Conservation (phyloP, 805 yeast genomes). For the Nakazawaea molendinolei region DNA sequence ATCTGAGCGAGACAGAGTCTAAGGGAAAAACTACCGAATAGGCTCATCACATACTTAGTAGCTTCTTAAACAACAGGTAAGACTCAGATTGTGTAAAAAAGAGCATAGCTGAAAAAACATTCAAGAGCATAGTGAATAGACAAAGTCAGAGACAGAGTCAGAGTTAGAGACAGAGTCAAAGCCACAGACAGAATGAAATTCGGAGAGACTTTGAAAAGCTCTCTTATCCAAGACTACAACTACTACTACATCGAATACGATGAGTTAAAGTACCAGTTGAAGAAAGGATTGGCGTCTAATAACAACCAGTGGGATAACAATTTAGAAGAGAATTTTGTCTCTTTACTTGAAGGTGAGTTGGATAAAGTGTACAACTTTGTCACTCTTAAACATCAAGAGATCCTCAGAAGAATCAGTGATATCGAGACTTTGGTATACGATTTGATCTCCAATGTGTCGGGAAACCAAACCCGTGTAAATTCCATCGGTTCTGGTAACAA, state of each 20-base stretch:
- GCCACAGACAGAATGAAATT: slow-evolving; percentile 64
- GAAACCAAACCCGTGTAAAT: slow-evolving; percentile 30
- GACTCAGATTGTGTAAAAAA: too few relatives aligned
- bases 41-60: too few relatives aligned
- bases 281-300: slow-evolving; percentile 51
- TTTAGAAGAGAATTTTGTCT: slow-evolving; percentile 77
- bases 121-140: slow-evolving; percentile 1
- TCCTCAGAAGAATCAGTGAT: slow-evolving; percentile 76
- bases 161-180: too few relatives aligned
- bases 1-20: too few relatives aligned
- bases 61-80: too few relatives aligned
- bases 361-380: slow-evolving; percentile 93
- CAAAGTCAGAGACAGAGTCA: too few relatives aligned
- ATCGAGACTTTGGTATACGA: slow-evolving; percentile 65
- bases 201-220: slow-evolving; percentile 86
- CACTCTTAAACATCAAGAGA: slow-evolving; percentile 80
- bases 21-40: too few relatives aligned
- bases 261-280: slow-evolving; percentile 77
- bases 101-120: background rate
- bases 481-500: slow-evolving; percentile 13
- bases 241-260: slow-evolving; percentile 91
- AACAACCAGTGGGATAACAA: slow-evolving; percentile 67
- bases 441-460: slow-evolving; percentile 41
- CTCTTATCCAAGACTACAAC: slow-evolving; percentile 83
- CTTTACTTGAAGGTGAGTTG: slow-evolving; percentile 69